Evolutionary conservation across 2,329 filamentous ascomycete genomes (phyloP).

Genomic region (Pleoardoris graminearum): DNA sequence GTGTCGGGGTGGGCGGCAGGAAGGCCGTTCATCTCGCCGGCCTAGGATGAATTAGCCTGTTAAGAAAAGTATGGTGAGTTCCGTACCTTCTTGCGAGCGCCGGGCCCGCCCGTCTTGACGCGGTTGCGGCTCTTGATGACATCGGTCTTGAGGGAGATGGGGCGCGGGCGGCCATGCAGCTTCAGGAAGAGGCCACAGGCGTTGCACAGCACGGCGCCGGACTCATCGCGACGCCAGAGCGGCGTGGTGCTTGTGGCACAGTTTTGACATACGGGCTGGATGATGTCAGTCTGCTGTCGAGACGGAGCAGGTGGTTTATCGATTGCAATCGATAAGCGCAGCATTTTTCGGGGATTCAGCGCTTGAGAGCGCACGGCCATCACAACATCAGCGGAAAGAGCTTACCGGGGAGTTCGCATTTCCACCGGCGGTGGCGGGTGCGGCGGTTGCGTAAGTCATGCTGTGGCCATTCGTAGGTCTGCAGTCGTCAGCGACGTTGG

Average conservation of each 20-base stretch:
- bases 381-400: constrained; percentile 4
- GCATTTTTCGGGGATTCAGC: constrained; percentile 30
- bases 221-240: constrained; percentile 95
- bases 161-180: constrained; percentile 87
- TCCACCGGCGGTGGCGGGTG: constrained; percentile 67
- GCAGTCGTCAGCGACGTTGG: constrained; percentile 30
- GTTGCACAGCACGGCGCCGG: constrained; percentile 94
- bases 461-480: constrained; percentile 53
- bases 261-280: constrained; percentile 94
- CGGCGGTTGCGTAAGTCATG: constrained; percentile 66
- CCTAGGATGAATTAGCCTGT: constrained; percentile 22
- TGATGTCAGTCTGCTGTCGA: constrained; percentile 50
- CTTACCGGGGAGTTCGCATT: constrained; percentile 63
- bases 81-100: constrained; percentile 80
- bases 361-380: not conserved
- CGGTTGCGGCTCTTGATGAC: constrained; percentile 99
- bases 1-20: constrained; percentile 58
- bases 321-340: constrained; percentile 52
- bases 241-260: constrained; percentile 95
- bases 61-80: not conserved
- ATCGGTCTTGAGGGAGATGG: constrained; percentile 97
- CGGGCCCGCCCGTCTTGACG: constrained; percentile 83
- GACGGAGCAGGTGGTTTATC: constrained; percentile 6
- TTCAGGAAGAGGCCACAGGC: constrained; percentile 97
- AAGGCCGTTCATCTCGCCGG: constrained; percentile 58